Evolutionary conservation across 2,329 filamentous ascomycete species (phyloP).

Genomic region (Trichothecium sympodiale): DNA sequence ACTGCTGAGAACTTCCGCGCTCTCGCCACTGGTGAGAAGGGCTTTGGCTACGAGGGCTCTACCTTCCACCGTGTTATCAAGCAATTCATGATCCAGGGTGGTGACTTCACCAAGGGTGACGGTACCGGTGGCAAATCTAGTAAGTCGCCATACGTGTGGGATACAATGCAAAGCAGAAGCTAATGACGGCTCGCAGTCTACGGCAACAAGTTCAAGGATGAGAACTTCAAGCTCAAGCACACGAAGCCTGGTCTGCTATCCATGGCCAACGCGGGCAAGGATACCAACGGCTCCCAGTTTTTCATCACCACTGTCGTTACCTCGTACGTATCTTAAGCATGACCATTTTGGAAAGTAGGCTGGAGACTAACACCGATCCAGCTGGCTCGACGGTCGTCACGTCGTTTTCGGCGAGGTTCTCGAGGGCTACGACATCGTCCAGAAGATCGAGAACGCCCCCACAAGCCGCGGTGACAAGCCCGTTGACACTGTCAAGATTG

Average conservation of each 20-base stretch:
- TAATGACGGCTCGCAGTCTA: slow-evolving; percentile 45
- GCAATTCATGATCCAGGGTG: slow-evolving; percentile 85
- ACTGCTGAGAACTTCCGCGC: slow-evolving; percentile 65
- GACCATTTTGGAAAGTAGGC: background rate
- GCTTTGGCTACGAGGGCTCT: slow-evolving; percentile 72
- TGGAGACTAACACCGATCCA: slow-evolving; percentile 16
- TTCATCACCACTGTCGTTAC: slow-evolving; percentile 82
- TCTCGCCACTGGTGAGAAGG: slow-evolving; percentile 76
- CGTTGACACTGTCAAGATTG: slow-evolving; percentile 58
- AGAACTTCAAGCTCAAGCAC: slow-evolving; percentile 96
- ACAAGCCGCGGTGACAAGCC: slow-evolving; percentile 62
- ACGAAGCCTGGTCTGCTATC: slow-evolving; percentile 72
- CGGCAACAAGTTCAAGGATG: slow-evolving; percentile 71
- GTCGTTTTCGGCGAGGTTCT: slow-evolving; percentile 85
- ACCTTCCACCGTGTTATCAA: slow-evolving; percentile 86
- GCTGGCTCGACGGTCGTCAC: slow-evolving; percentile 75
- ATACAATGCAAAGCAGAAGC: background rate
- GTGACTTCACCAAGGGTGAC: slow-evolving; percentile 76
- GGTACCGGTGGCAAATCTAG: slow-evolving; percentile 79
- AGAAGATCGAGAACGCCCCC: slow-evolving; percentile 63
- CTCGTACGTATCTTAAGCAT: slow-evolving; percentile 39
- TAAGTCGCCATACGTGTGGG: slow-evolving; percentile 27
- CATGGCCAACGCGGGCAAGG: slow-evolving; percentile 77
- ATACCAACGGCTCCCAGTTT: slow-evolving; percentile 85
- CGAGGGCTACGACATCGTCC: slow-evolving; percentile 72